phyloP scores from a whole-genome alignment of 305 asterid species.

The Nicotiana rustica region DNA sequence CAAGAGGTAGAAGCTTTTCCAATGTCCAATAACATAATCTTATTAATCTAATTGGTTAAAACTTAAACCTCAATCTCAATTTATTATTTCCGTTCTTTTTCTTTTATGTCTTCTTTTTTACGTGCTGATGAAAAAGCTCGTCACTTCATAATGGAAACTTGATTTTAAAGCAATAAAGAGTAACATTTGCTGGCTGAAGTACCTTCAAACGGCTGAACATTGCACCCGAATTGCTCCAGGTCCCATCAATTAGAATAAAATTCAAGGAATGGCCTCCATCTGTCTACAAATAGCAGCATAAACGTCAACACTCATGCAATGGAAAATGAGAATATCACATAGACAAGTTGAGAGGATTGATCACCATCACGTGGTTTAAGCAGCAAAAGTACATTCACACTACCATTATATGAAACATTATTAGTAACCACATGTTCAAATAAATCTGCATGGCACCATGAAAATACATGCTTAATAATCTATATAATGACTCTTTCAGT shows the following conservation, averaged over 20 bases:
- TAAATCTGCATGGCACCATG: background rate
- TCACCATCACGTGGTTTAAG: background rate
- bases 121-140: background rate
- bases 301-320: background rate
- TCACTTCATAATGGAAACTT: background rate
- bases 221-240: slow-evolving; percentile 96
- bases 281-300: slow-evolving; percentile 48
- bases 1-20: background rate
- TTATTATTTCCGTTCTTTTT: background rate
- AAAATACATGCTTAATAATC: too few species aligned
- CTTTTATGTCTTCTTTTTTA: background rate
- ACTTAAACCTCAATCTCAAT: background rate
- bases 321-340: slow-evolving; percentile 3
- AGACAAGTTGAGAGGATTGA: background rate
- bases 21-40: slow-evolving; percentile 3
- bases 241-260: slow-evolving; percentile 88
- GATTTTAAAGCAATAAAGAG: slow-evolving; percentile 19
- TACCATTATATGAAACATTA: background rate
- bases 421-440: background rate
- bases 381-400: background rate
- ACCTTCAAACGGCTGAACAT: slow-evolving; percentile 97
- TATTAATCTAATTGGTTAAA: background rate
- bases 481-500: too few species aligned
- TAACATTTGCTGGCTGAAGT: slow-evolving; percentile 1
- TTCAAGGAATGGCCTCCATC: slow-evolving; percentile 53